phyloP scores from a whole-genome alignment of 2,329 filamentous ascomycete species.

The Bipolaris bicolor region DNA sequence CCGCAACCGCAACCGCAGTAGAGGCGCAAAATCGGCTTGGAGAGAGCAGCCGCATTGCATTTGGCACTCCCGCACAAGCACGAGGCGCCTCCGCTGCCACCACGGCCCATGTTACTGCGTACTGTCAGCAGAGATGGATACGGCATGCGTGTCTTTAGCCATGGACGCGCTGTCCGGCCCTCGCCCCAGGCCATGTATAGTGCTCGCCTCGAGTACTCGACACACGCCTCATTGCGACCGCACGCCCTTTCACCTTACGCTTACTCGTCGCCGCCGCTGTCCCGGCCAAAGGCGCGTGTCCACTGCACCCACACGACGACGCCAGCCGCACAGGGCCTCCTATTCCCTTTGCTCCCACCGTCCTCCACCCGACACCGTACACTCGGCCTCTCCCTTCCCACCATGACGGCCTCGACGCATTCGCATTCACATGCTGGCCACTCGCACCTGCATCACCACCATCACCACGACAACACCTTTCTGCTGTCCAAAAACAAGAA shows the following conservation, averaged over 20 bases:
- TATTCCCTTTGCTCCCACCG: conserved; percentile 10
- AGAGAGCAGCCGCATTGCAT: conserved; percentile 21
- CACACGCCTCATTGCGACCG: conserved; percentile 28
- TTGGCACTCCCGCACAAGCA: conserved; percentile 21
- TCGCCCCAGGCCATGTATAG: conserved; percentile 22
- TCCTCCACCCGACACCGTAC: conserved; percentile 38
- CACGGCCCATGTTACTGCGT: conserved; percentile 39
- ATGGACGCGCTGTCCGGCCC: conserved; percentile 33
- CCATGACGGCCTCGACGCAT: conserved; percentile 40
- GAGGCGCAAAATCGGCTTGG: conserved; percentile 27
- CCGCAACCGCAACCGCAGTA: conserved; percentile 31
- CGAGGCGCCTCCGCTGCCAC: conserved; percentile 28
- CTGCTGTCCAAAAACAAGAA: conserved; percentile 82
- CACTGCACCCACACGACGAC: conserved; percentile 40
- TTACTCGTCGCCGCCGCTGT: conserved; percentile 13
- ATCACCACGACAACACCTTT: conserved; percentile 83
- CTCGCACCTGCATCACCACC: conserved; percentile 58
- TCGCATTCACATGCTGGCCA: conserved; percentile 53
- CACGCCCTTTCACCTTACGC: conserved; percentile 20
- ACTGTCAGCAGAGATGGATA: conserved; percentile 38
- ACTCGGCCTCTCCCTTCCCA: conserved; percentile 37
- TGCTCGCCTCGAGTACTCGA: conserved; percentile 14
- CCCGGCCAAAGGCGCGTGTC: conserved; percentile 36
- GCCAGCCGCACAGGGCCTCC: conserved; percentile 24
- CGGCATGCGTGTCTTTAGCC: conserved; percentile 44